Base-by-base conservation (phyloP, 176 grass and related monocot species). In the Metroxylon sagu region DNA sequence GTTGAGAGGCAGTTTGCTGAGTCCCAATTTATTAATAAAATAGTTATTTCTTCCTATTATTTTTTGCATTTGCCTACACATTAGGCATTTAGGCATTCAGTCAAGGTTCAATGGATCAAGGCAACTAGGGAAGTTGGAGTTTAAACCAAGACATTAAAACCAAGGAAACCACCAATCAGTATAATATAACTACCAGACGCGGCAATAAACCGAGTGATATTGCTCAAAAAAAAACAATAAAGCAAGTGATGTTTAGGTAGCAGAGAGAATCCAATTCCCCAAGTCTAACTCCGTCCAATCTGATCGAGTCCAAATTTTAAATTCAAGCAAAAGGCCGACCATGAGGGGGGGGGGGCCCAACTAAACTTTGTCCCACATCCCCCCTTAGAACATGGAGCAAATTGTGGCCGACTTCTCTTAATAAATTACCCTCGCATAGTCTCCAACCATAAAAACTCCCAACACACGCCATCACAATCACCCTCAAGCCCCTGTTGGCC, bases 281-380 rank as follows among this genome's bases (percentile, higher is more conserved):
- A 53, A 62, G 49, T 62, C 59, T 19, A 12, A 61, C 17, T 16
- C 69, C 35, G 18, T 53, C 39, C 50, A 73, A 57, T 69, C 67
- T 66, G 75, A 67, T 62, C 75, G 79, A n/a, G n/a, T 54, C 71
- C 58, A 81, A 56, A 69, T 76, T 78, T 65, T 77, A 66, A 77
- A 87, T 87, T 74, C 74, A 64, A 74, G 81, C 58, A 67, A 74
- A 88, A 85, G 75, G 81, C 64, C 74, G 76, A 76, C 65, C 77
- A 79, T 84, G 70, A 82, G 84, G 70, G 27, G 70, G 70, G 79
- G 84, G 70, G 27, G 70, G 71, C 68, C 71, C 89, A 94, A 88
- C 81, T 19, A 95, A 84, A 68, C 59, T 71, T 71, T 75, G 89
- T 79, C 71, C 72, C 58, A 74, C 79, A 73, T 82, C 77, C 59